Conservation (phyloP, 163 green algal species). For the Volvox carteri region DNA sequence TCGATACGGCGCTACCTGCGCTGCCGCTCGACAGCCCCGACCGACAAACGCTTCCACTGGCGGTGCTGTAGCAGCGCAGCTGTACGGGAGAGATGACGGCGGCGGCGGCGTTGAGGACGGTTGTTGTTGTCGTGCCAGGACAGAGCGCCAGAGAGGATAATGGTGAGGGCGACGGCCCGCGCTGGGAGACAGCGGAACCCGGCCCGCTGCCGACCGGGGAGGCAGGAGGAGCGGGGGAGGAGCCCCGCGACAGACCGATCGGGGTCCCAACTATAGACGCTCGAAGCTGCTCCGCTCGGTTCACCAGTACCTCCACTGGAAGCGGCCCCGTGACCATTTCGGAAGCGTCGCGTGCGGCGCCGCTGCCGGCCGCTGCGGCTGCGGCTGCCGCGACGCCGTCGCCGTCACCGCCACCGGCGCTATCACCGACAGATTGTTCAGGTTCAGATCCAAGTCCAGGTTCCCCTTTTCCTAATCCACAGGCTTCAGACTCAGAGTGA, state of each 20-base stretch:
- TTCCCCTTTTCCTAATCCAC: too few species aligned
- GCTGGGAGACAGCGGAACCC: neutral
- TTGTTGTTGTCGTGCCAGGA: neutral
- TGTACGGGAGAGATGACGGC: neutral
- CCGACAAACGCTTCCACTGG: neutral
- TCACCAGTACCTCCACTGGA: neutral
- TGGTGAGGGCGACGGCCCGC: neutral
- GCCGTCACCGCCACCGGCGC: neutral
- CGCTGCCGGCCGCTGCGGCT: neutral
- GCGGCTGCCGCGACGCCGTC: neutral
- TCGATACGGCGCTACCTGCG: neutral
- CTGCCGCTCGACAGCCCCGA: neutral
- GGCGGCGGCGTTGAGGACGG: neutral
- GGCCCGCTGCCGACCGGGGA: neutral
- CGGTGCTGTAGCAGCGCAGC: neutral
- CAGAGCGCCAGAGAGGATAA: neutral
- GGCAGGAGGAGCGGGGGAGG: neutral
- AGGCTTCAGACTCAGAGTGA: too few species aligned
- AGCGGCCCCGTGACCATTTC: neutral
- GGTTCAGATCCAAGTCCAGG: too few species aligned
- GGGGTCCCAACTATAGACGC: neutral
- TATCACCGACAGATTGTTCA: neutral
- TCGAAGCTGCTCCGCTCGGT: conserved; percentile 20
- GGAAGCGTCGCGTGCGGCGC: neutral
- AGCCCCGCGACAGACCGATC: neutral